Conservation (phyloP, 495 filamentous ascomycete species). For the Tuber umbilicatum region DNA sequence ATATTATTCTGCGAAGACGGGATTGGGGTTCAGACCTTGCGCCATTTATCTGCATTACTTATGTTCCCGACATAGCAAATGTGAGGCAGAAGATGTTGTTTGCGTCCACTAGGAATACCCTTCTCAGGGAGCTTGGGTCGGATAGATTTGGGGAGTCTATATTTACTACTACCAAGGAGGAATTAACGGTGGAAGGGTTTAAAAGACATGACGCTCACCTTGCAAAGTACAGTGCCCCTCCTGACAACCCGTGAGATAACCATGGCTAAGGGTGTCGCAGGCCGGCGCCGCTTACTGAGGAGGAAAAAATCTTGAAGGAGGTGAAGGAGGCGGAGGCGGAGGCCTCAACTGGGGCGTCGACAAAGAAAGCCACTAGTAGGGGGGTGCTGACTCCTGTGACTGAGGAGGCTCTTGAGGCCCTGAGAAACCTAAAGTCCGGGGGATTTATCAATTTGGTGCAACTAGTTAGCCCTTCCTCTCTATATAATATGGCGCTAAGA, state of each 20-base stretch:
- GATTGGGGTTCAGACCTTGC: conserved; percentile 46
- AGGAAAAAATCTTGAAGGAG: conserved; percentile 70
- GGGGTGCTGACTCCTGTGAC: conserved; percentile 60
- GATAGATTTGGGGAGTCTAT: conserved; percentile 77
- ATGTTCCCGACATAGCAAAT: conserved; percentile 80
- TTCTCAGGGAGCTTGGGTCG: conserved; percentile 76
- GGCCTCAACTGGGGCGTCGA: conserved; percentile 62
- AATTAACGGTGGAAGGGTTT: conserved; percentile 67
- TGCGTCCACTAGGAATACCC: conserved; percentile 75
- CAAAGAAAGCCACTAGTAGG: conserved; percentile 53
- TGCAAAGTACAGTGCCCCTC: conserved; percentile 45
- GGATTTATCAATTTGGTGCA: conserved; percentile 62
- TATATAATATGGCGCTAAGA: neutral
- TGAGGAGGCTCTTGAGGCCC: conserved; percentile 59
- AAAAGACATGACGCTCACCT: conserved; percentile 63
- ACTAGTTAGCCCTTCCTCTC: conserved; percentile 55
- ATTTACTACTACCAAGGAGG: conserved; percentile 68
- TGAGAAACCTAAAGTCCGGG: conserved; percentile 54
- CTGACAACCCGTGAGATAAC: conserved; percentile 16
- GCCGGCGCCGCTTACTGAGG: conserved; percentile 71
- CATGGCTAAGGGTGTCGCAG: conserved; percentile 18
- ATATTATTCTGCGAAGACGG: conserved; percentile 73
- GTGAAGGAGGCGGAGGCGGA: conserved; percentile 76
- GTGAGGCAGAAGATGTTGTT: conserved; percentile 96
- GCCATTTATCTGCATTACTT: conserved; percentile 69